Evolutionary conservation across 768 basidiomycete species (phyloP).

Genomic region (Serendipita sp.): DNA sequence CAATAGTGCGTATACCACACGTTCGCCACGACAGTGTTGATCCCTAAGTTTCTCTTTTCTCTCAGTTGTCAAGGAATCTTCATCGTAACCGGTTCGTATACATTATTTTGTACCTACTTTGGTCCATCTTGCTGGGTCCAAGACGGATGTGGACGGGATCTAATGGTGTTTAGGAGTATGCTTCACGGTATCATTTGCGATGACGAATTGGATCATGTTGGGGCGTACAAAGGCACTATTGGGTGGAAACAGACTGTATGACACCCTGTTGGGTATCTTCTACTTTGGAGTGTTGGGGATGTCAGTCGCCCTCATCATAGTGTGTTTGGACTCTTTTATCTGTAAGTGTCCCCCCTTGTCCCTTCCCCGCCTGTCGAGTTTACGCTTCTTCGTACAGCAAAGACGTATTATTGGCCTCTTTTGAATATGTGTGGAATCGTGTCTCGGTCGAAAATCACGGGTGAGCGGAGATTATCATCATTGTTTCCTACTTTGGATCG

Average conservation of each 20-base stretch:
- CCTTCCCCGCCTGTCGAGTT: too few relatives aligned
- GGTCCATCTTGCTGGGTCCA: not conserved
- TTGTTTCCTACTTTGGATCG: not conserved
- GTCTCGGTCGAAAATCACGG: not conserved
- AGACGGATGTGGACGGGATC: not conserved
- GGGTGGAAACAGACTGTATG: not conserved
- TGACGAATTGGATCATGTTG: not conserved
- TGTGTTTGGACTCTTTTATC: not conserved
- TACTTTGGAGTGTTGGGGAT: not conserved
- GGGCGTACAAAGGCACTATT: not conserved
- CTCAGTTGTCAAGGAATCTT: not conserved
- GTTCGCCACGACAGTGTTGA: too few relatives aligned
- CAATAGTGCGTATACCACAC: too few relatives aligned
- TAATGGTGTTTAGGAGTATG: not conserved
- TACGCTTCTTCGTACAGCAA: too few relatives aligned
- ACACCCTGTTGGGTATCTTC: not conserved
- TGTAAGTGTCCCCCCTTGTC: too few relatives aligned
- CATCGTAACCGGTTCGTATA: not conserved
- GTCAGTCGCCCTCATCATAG: not conserved
- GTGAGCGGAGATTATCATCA: not conserved
- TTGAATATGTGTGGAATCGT: not conserved
- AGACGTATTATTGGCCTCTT: not conserved
- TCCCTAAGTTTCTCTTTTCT: not conserved
- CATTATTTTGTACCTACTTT: not conserved
- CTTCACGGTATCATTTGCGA: not conserved